Evolutionary conservation across 2,329 filamentous ascomycete species (phyloP), one percentile per base, ranked within the genome.

Genomic region (Colletotrichum ledebouriae): DNA sequence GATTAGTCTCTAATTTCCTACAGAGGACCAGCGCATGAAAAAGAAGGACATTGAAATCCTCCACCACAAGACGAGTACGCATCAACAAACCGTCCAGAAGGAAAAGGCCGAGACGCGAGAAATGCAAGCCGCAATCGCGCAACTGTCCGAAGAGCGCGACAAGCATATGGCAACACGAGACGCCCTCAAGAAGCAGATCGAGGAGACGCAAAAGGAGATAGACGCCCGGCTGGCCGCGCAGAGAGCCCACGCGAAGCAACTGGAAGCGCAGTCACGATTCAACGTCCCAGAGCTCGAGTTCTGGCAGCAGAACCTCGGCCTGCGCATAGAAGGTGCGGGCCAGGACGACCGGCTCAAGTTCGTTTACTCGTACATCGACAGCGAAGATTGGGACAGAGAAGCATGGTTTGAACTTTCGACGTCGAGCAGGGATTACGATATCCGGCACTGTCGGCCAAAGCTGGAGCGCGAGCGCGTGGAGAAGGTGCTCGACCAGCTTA

Each of bases 251-350:
- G 89, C 92, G 55, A 86, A 88, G 70, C 90, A 93, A 73, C 84
- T 97, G 42, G 93, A 97, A 74, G 87, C 91, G 2, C 95, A 98
- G 81, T 89, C 92, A 61, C 89, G 94, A 39, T 92, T 95, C 80
- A 98, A 99, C 79, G 88, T 93, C 49, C 96, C 96, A 0, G 96
- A 99, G 82, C 86, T 99, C 52, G 92, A 94, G 73, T 98, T 98
- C 77, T 99, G 96, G 96, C 92, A 97, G 78, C 92, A 91, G 62
- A 96, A 95, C 77, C 83, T 99, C 68, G 94, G 95, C 67, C 79
- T 98, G 76, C 86, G 92, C 69, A 97, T 99, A 75, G 95, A 98
- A 76, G 95, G 95, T 2, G 92, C 93, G 0, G 94, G 93, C 1
- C 87, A 89, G 76, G 90, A 93, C 71, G 94, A 98, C 79, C 87